Base-by-base conservation (phyloP, 1,139 yeast genomes). In the Candida tetrigidarum region DNA sequence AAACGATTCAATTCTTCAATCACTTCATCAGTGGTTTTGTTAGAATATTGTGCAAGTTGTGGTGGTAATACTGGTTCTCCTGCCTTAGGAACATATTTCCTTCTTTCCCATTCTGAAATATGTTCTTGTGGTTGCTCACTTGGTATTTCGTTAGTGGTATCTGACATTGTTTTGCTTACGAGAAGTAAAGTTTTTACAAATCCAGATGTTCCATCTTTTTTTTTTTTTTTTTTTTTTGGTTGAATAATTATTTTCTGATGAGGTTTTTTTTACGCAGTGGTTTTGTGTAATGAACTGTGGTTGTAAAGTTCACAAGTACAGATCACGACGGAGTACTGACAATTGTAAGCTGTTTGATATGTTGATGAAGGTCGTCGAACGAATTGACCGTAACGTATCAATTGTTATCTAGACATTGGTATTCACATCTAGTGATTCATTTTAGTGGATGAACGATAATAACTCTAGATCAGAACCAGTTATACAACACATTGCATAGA, bases 51-150 rank as follows among this genome's bases (percentile, higher is more conserved):
- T 0, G 86, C 74, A 18, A 90, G 72, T 61, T 89, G 96, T 0
- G 96, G 96, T 0, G 97, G 96, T 41, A 90, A 67, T 5, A 67
- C 82, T 2, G 96, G 96, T 53, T 86, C 92, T 7, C 91, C 93
- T 0, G 86, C 83, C 40, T 82, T 83, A 11, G 93, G 92, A 0
- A 79, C 75, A 57, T 86, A 84, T 50, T 80, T 69, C 50, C 72
- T 69, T 35, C 62, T 73, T 37, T 79, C 84, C 84, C 84, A 80
- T 52, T 77, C 80, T 11, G 76, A 69, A 14, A 37, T 19, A 14
- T 37, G 33, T 26, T 26, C 33, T n/a, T 32, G 10, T 19, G 36
- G 26, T 19, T 18, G 22, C 12, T 32, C 12, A 19, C 5, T 14
- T 19, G 23, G 25, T 22, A 9, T 22, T 9, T 22, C 25, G 25